Conservation (phyloP, 306 rosid species). For the Hippophae rhamnoides region DNA sequence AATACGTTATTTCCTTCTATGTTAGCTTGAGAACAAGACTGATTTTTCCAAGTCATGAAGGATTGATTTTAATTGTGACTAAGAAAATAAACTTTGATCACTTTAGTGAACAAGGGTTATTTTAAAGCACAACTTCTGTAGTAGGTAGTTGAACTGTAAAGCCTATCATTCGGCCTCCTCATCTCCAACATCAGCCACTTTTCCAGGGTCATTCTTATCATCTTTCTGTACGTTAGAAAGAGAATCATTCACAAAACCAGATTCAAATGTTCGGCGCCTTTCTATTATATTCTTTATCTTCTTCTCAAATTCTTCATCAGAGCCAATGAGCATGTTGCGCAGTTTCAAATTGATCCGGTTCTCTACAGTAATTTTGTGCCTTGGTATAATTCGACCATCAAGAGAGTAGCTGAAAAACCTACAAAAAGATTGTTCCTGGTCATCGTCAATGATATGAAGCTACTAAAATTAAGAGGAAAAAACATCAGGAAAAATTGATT, state of each 20-base stretch:
- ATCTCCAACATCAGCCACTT: constrained; percentile 5
- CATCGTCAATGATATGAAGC: constrained; percentile 1
- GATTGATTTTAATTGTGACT: too few relatives aligned
- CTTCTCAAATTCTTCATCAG: constrained; percentile 65
- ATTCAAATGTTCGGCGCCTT: constrained; percentile 48
- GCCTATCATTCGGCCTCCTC: constrained; percentile 7
- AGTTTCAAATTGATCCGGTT: constrained; percentile 59
- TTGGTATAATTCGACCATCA: constrained; percentile 70
- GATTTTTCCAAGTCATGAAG: background rate
- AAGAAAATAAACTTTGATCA: background rate
- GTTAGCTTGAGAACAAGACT: background rate
- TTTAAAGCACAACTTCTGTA: background rate
- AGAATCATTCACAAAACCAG: constrained; percentile 24
- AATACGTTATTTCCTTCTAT: background rate
- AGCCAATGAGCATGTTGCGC: constrained; percentile 68
- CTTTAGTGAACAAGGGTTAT: background rate
- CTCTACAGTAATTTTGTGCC: constrained; percentile 80
- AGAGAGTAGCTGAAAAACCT: constrained; percentile 94
- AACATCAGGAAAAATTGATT: background rate
- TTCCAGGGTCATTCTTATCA: constrained; percentile 11
- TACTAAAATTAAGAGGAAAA: background rate
- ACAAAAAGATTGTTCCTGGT: constrained; percentile 15
- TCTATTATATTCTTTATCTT: constrained; percentile 39
- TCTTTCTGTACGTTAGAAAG: constrained; percentile 9
- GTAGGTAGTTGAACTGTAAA: background rate